Conservation (phyloP, 371 early-diverging fungal species). For the Rhizomucor pusillus region DNA sequence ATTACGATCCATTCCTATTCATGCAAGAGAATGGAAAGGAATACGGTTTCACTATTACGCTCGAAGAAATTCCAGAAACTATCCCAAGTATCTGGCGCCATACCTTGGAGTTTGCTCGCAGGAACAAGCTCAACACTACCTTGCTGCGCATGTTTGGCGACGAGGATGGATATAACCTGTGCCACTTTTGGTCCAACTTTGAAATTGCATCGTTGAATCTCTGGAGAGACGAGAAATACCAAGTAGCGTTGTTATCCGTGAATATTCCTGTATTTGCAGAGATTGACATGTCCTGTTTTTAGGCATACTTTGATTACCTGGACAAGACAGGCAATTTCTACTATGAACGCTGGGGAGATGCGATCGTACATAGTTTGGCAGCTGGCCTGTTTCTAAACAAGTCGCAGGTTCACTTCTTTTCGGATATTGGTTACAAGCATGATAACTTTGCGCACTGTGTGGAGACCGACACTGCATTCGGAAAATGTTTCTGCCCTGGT, state of each 20-base stretch:
- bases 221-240: constrained; percentile 70
- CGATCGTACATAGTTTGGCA: constrained; percentile 92
- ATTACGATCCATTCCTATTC: constrained; percentile 86
- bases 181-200: constrained; percentile 91
- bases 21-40: constrained; percentile 74
- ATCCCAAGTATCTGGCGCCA: constrained; percentile 84
- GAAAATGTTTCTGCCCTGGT: constrained; percentile 46
- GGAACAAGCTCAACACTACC: constrained; percentile 29
- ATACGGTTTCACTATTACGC: constrained; percentile 84
- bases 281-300: constrained; percentile 1
- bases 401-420: constrained; percentile 85
- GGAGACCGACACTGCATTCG: constrained; percentile 28
- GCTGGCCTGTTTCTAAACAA: constrained; percentile 77
- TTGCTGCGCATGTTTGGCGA: constrained; percentile 42
- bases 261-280: no score
- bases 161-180: constrained; percentile 55
- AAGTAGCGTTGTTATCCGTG: constrained; percentile 23
- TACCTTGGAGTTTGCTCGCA: constrained; percentile 55
- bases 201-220: constrained; percentile 86
- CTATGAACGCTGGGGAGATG: constrained; percentile 97
- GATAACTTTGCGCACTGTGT: constrained; percentile 42
- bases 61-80: constrained; percentile 79
- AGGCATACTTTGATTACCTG: constrained; percentile 72
- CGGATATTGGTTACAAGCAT: constrained; percentile 78
- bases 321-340: constrained; percentile 87